These are phyloP conservation scores for Acrasis kona DNA, from an alignment of 78 protist genomes.

Conservation along the genomic window DNA sequence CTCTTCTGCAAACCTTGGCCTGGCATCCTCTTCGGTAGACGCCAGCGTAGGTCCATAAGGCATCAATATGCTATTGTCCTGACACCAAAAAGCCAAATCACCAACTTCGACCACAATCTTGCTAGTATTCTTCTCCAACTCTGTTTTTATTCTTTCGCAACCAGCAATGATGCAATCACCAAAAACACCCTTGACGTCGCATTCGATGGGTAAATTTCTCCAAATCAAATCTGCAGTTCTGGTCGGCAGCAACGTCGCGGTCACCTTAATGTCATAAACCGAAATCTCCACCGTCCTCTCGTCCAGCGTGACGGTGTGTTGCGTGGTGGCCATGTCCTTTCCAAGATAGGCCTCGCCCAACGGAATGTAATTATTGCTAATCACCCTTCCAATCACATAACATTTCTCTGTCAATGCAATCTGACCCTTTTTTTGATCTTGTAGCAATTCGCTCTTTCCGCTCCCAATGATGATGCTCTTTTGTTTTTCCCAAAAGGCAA, in stretches of 20 bases:
- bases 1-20: no score
- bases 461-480: neutral
- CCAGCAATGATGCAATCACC: neutral
- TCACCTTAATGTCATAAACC: neutral
- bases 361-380: no score
- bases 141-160: neutral
- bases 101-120: neutral
- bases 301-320: neutral
- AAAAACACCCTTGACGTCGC: neutral
- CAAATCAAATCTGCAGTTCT: neutral
- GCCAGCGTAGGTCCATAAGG: no score
- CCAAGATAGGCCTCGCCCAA: neutral
- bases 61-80: no score
- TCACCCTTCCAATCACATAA: neutral
- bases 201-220: neutral
- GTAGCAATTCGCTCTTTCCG: neutral
- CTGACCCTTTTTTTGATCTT: neutral
- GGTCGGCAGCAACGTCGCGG: neutral
- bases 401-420: neutral
- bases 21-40: no score
- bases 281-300: neutral
- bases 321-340: neutral
- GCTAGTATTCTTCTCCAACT: neutral
- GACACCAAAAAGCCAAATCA: neutral
- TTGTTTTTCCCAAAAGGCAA: neutral